These are phyloP conservation scores for Podosphaera xanthii DNA, from an alignment of 2,329 filamentous ascomycete species.

Conservation along the genomic window DNA sequence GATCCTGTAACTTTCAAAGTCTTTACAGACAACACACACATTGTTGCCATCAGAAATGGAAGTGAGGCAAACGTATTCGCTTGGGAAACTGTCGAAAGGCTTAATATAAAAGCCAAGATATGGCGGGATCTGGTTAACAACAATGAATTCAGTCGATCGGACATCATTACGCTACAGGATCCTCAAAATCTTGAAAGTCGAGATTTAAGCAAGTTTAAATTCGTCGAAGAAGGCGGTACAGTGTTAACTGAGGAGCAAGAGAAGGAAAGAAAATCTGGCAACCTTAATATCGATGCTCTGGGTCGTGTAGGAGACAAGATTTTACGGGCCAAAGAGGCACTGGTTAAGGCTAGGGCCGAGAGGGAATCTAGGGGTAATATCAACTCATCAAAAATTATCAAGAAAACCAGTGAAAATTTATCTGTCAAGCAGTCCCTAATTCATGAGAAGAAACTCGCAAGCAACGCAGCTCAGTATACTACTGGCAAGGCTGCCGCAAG, in stretches of 20 bases:
- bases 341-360: constrained; percentile 69
- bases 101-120: constrained; percentile 94
- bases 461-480: constrained; percentile 77
- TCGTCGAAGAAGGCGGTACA: constrained; percentile 58
- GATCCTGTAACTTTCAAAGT: constrained; percentile 96
- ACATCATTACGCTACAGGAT: constrained; percentile 92
- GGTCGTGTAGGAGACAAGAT: constrained; percentile 66
- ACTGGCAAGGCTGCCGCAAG: constrained; percentile 80
- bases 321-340: constrained; percentile 71
- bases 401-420: constrained; percentile 16
- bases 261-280: constrained; percentile 38
- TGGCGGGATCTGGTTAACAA: constrained; percentile 85
- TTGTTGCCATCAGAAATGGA: constrained; percentile 61
- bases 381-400: constrained; percentile 24
- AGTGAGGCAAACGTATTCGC: constrained; percentile 87
- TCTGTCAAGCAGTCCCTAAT: constrained; percentile 22
- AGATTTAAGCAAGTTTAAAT: constrained; percentile 74
- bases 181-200: constrained; percentile 70
- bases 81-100: constrained; percentile 80
- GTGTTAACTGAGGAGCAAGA: constrained; percentile 47
- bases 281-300: constrained; percentile 58
- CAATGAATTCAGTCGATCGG: constrained; percentile 61
- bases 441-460: constrained; percentile 37
- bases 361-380: constrained; percentile 36
- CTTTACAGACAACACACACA: constrained; percentile 93